Evolutionary conservation across 2,329 filamentous ascomycete species (phyloP).

Genomic region (Talaromyces marneffei): DNA sequence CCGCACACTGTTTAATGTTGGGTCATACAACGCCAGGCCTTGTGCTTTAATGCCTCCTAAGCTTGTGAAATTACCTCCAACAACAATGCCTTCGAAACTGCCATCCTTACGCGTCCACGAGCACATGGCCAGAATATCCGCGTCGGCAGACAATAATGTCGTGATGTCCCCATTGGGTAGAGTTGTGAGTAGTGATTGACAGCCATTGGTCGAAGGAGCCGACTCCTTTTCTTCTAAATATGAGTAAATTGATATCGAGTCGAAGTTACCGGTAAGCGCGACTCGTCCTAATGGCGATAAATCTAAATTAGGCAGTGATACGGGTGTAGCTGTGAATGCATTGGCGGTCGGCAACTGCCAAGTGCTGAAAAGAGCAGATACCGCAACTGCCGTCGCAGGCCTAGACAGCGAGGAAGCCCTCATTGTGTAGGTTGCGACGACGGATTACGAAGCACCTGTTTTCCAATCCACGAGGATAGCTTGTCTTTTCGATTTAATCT

Average conservation of each 20-base stretch:
- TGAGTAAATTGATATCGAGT: slow-evolving; percentile 83
- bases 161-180: slow-evolving; percentile 82
- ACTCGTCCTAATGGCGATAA: slow-evolving; percentile 72
- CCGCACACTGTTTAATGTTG: slow-evolving; percentile 62
- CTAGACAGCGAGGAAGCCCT: slow-evolving; percentile 42
- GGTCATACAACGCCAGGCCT: slow-evolving; percentile 75
- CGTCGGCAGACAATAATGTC: slow-evolving; percentile 69
- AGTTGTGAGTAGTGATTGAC: slow-evolving; percentile 70
- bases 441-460: slow-evolving; percentile 22
- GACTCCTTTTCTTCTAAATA: slow-evolving; percentile 70
- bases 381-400: slow-evolving; percentile 38
- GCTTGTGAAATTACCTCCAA: slow-evolving; percentile 95
- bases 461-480: slow-evolving; percentile 3
- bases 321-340: slow-evolving; percentile 33
- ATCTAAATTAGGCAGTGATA: slow-evolving; percentile 52
- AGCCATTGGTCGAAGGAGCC: slow-evolving; percentile 62
- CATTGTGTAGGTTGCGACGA: slow-evolving; percentile 40
- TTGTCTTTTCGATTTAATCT: not conserved
- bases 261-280: slow-evolving; percentile 81
- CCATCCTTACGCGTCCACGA: slow-evolving; percentile 63
- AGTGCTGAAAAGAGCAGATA: slow-evolving; percentile 24
- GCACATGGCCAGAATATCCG: slow-evolving; percentile 84
- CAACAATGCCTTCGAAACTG: slow-evolving; percentile 64
- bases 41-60: slow-evolving; percentile 69
- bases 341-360: slow-evolving; percentile 18